These are phyloP conservation scores for Neostapfia colusana DNA, from an alignment of 176 grass and related monocot genomes.

Conservation along the genomic window DNA sequence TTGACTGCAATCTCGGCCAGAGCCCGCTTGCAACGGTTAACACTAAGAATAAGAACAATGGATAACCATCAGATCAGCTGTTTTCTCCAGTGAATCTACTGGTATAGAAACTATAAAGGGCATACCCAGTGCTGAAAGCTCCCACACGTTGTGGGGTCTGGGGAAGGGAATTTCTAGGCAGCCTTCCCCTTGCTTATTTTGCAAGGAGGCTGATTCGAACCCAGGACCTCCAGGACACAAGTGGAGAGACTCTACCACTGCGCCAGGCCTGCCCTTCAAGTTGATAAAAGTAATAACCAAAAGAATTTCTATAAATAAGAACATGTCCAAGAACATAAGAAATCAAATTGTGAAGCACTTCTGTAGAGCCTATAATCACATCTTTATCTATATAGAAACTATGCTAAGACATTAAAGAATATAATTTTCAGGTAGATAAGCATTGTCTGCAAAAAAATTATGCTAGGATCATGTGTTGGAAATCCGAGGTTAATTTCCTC, in stretches of 20 bases:
- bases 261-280: too few relatives aligned
- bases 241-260: too few relatives aligned
- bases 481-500: too few relatives aligned
- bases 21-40: conserved; percentile 73
- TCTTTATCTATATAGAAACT: conserved; percentile 21
- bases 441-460: neutral
- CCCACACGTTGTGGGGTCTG: too few relatives aligned
- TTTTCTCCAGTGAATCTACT: neutral
- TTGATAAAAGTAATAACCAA: neutral
- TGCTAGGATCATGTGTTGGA: neutral
- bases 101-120: too few relatives aligned
- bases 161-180: too few relatives aligned
- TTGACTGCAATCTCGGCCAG: conserved; percentile 90
- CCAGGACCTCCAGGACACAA: too few relatives aligned
- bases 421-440: conserved; percentile 15
- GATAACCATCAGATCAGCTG: conserved; percentile 6
- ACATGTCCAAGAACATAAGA: neutral
- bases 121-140: too few relatives aligned
- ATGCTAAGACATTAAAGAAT: neutral
- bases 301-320: conserved; percentile 15
- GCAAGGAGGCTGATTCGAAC: too few relatives aligned
- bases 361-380: conserved; percentile 6
- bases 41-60: conserved; percentile 49
- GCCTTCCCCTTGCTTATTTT: too few relatives aligned
- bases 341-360: neutral